Evolutionary conservation across 129 eudicot species (phyloP).

Genomic region (Cynara cardunculus): DNA sequence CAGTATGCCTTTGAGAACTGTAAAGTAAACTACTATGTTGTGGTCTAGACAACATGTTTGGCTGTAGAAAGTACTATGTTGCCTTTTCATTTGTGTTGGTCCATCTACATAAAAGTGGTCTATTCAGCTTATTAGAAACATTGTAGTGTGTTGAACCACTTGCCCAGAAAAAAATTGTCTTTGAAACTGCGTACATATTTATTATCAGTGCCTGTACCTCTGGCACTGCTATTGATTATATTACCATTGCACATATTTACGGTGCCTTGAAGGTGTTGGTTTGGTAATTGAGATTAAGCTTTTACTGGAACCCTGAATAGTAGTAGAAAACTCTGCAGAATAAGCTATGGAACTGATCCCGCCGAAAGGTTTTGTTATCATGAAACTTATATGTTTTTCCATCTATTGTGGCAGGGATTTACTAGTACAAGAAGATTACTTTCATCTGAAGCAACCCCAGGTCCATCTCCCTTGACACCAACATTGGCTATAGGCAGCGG

Average conservation of each 20-base stretch:
- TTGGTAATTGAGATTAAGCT: neutral
- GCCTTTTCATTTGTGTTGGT: neutral
- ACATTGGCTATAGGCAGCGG: conserved; percentile 58
- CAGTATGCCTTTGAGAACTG: neutral
- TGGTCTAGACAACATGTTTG: neutral
- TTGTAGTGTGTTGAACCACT: neutral
- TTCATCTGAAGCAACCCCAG: conserved; percentile 66
- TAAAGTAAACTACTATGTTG: too few relatives aligned
- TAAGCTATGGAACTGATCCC: neutral
- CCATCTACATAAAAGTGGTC: neutral
- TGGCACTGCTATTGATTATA: neutral
- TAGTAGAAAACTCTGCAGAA: neutral
- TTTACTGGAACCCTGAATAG: neutral
- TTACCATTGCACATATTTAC: neutral
- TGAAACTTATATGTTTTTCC: neutral
- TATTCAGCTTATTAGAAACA: neutral
- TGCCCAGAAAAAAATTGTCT: neutral
- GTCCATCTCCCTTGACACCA: conserved; percentile 79
- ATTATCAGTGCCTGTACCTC: neutral
- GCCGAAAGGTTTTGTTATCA: neutral
- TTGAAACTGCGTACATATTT: neutral
- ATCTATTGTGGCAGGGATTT: conserved; percentile 54
- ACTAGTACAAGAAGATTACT: conserved; percentile 68
- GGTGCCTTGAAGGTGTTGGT: neutral
- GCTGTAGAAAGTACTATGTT: too few relatives aligned